Evolutionary conservation across 2,329 filamentous ascomycete species (phyloP).

Genomic region (Colletotrichum gloeosporioides): DNA sequence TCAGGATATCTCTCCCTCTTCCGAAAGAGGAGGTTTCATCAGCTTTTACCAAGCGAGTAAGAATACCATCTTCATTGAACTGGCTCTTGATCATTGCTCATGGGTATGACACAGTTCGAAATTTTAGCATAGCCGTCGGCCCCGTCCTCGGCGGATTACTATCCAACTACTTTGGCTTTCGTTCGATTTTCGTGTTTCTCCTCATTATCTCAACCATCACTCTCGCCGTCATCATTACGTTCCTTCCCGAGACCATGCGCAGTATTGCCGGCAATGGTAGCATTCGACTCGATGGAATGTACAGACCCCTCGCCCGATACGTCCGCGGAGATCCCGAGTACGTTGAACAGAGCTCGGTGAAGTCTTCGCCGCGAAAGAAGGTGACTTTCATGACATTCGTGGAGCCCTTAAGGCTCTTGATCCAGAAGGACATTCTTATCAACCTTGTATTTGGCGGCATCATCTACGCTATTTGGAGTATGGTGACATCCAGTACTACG

Average conservation of each 20-base stretch:
- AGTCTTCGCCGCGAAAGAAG: constrained; percentile 14
- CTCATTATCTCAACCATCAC: neutral
- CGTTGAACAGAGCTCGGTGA: constrained; percentile 9
- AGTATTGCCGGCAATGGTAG: constrained; percentile 31
- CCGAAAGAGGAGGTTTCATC: constrained; percentile 33
- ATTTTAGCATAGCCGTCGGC: constrained; percentile 34
- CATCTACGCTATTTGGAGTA: constrained; percentile 46
- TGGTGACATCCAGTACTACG: constrained; percentile 50
- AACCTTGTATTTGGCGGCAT: constrained; percentile 45
- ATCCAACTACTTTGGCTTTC: constrained; percentile 30
- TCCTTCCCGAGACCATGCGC: constrained; percentile 33
- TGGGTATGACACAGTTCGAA: constrained; percentile 23
- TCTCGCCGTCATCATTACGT: constrained; percentile 21
- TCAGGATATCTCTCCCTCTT: constrained; percentile 32
- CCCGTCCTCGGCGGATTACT: constrained; percentile 37
- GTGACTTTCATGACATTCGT: constrained; percentile 35
- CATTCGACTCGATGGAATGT: constrained; percentile 25
- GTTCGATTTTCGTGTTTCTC: constrained; percentile 32
- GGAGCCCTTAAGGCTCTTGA: constrained; percentile 40
- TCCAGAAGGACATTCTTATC: constrained; percentile 47
- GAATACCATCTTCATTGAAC: neutral
- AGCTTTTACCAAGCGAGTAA: constrained; percentile 36
- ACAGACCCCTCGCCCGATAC: constrained; percentile 26
- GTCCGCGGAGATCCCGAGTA: constrained; percentile 16
- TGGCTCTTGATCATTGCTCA: neutral